A percentile compares a stretch with the other conserved stretches of the same genome.
Conservation (phyloP, 2,329 filamentous ascomycete species). For the Penicillium rolfsii region DNA sequence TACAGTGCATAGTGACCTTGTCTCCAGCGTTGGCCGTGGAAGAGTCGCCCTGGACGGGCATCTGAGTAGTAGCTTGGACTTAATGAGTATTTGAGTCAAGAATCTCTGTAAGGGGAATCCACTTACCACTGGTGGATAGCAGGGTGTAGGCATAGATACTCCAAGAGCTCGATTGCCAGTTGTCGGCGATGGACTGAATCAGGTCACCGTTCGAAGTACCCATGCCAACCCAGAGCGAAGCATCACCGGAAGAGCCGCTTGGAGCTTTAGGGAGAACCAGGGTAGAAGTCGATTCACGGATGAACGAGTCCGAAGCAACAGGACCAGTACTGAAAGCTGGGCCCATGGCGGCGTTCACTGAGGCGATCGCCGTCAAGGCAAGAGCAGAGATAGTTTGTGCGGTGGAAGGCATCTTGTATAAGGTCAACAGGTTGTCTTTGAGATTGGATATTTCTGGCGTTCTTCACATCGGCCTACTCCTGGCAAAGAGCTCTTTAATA, state of each 20-base stretch:
- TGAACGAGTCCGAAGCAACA: slow-evolving; percentile 45
- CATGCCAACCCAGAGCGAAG: slow-evolving; percentile 55
- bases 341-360: slow-evolving; percentile 34
- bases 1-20: slow-evolving; percentile 49
- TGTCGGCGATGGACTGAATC: slow-evolving; percentile 54
- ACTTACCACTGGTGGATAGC: slow-evolving; percentile 22
- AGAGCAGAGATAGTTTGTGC: slow-evolving; percentile 25
- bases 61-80: slow-evolving; percentile 34
- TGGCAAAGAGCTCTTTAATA: background rate
- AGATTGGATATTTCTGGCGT: background rate
- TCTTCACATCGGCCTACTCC: background rate
- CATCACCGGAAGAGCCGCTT: slow-evolving; percentile 41
- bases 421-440: background rate
- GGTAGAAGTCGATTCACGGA: slow-evolving; percentile 51
- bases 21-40: slow-evolving; percentile 33
- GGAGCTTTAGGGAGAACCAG: slow-evolving; percentile 48
- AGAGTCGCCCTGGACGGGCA: slow-evolving; percentile 38
- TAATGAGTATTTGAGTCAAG: background rate
- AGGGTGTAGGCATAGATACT: slow-evolving; percentile 42
- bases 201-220: slow-evolving; percentile 53
- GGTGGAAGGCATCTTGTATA: slow-evolving; percentile 17
- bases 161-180: slow-evolving; percentile 43
- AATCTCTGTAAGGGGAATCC: background rate
- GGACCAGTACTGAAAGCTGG: slow-evolving; percentile 52
- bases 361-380: slow-evolving; percentile 17